Base-by-base conservation (phyloP, 768 basidiomycete species). In the Boletales sp. region DNA sequence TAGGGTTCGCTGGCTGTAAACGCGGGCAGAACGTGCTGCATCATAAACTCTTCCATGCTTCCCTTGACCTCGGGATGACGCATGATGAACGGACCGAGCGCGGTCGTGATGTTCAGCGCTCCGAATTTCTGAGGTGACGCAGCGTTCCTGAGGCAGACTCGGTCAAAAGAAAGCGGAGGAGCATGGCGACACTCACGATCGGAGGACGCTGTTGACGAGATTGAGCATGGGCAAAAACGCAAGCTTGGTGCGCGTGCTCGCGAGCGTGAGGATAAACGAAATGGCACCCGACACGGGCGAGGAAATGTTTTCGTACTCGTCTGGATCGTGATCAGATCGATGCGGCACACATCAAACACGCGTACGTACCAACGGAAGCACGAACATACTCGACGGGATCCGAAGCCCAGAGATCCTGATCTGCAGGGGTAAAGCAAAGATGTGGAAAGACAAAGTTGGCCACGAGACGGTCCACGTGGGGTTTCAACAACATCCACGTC, bases 401-500 rank as follows among this genome's bases (percentile, higher is more conserved):
- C n/a, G 69, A 69, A 47, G 83, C 77, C 89, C 91, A 94, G 5
- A 86, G 72, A 38, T 82, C 76, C 58, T 82, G 74, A 59, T 83
- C 82, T 2, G 76, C 67, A 12, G 81, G 69, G 21, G 82, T 86
- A 72, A 94, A 93, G 18, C 82, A 87, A 24, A 95, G 78, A 60
- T 90, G 86, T 29, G 93, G 90, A 76, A 93, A 94, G 17, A 87
- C 83, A 58, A 93, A 92, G 34, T 74, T 77, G 9, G 86, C 82
- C n/a, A 94, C 80, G 5, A 94, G 79, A 3, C 71, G 81, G 62
- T 88, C 77, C 34, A 87, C 81, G 59, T 91, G 92, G 18, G 91
- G 91, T 67, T 93, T 93, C 63, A 95, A 79, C 34, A 90, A 76
- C 4, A 75, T 70, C 91, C 92, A 94, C 5, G 90, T 95, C n/a